Base-by-base conservation (phyloP, 345 rosid species). In the Pistacia integerrima region DNA sequence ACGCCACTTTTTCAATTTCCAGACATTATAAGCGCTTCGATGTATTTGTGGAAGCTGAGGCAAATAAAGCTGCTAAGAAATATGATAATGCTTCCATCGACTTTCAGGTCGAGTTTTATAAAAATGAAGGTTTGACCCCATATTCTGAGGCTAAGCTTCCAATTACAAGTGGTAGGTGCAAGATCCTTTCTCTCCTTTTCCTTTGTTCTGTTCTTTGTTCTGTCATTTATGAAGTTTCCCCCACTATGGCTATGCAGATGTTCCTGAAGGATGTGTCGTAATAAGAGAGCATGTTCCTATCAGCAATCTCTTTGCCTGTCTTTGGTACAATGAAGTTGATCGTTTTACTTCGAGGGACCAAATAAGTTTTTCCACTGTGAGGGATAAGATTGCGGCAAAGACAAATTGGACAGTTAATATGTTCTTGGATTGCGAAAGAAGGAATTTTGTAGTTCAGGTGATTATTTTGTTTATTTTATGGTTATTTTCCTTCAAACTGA, bases 31-130 rank as follows among this genome's bases (percentile, higher is more conserved):
- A 78, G 63, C 97, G 98, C 11, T 92, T 91, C 76, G 95, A 97
- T 79, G 97, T 94, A 60, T 87, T 97, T 56, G 78, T 74, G 17
- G 99, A 97, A 83, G 98, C 99, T 3, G 97, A 94, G 86, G 99
- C 99, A 78, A 97, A 97, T 74, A 97, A 97, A 88, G 99, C 97
- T 77, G 99, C 99, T 62, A 94, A 92, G 71, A 97, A 97, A 84
- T 97, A 97, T 71, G 94, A 90, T 66, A 94, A 97, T 59, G 82
- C 90, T 35, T 92, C 99, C 74, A 94, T 97, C 18, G 94, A 97
- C 84, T 92, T 90, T 74, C 98, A 97, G 87, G 82, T 97, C 51
- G 87, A 89, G 36, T 97, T 97, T 79, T 97, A 97, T 82, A 88
- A 80, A 85, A 91, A 87, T 69, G 99, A 97, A 85, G 99, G 99